These are phyloP conservation scores for Yamadazyma olivae DNA, from an alignment of 805 yeast genomes.

Conservation along the genomic window DNA sequence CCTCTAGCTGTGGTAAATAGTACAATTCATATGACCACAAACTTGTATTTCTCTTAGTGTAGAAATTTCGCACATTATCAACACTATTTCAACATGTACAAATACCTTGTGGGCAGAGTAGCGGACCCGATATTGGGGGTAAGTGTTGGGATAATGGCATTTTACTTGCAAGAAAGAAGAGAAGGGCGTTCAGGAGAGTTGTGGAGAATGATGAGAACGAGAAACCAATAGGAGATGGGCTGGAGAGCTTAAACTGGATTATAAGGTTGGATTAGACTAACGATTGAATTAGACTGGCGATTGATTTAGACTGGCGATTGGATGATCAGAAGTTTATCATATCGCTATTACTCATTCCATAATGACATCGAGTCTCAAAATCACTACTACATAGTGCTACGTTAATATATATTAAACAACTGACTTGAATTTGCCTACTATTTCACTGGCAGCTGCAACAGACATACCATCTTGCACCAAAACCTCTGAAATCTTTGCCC, in stretches of 20 bases:
- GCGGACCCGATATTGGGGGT: conserved; percentile 67
- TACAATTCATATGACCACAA: no score
- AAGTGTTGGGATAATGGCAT: conserved; percentile 59
- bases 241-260: not conserved
- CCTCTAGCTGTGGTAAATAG: no score
- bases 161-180: conserved; percentile 60
- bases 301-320: no score
- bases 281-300: no score
- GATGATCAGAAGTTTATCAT: no score
- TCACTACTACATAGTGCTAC: no score
- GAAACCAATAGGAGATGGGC: conserved; percentile 62
- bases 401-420: conserved; percentile 3
- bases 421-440: conserved; percentile 15
- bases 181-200: no score
- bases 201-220: no score
- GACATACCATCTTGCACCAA: conserved; percentile 30
- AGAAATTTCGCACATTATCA: not conserved
- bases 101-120: conserved; percentile 49
- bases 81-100: conserved; percentile 12
- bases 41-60: no score
- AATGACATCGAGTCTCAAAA: no score
- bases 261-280: not conserved
- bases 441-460: conserved; percentile 21
- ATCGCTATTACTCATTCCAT: no score
- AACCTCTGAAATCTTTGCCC: conserved; percentile 40